Evolutionary conservation across 2,329 filamentous ascomycete species (phyloP).

Genomic region (Pseudogymnoascus sp.): DNA sequence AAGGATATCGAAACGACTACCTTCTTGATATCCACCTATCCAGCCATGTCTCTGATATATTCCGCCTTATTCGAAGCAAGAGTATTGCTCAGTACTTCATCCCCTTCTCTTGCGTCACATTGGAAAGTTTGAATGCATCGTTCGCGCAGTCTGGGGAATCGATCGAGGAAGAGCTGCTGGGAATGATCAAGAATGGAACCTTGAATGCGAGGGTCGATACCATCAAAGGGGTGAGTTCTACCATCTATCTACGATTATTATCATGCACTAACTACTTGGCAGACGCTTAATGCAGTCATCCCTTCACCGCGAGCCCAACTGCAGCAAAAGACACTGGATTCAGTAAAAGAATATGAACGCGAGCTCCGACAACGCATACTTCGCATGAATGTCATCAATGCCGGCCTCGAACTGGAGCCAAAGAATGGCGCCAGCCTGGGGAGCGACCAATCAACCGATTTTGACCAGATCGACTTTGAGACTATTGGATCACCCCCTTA

Average conservation of each 20-base stretch:
- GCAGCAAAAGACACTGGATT: slow-evolving; percentile 59
- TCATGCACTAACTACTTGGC: slow-evolving; percentile 13
- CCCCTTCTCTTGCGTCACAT: slow-evolving; percentile 79
- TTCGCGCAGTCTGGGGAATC: slow-evolving; percentile 58
- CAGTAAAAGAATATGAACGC: slow-evolving; percentile 62
- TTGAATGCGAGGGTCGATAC: slow-evolving; percentile 78
- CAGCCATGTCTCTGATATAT: slow-evolving; percentile 61
- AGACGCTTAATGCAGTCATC: slow-evolving; percentile 66
- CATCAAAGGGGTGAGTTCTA: slow-evolving; percentile 55
- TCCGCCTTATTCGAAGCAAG: slow-evolving; percentile 71
- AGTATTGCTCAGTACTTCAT: slow-evolving; percentile 90
- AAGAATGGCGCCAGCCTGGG: slow-evolving; percentile 23
- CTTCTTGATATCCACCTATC: slow-evolving; percentile 83
- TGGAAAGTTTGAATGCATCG: slow-evolving; percentile 67
- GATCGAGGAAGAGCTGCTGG: slow-evolving; percentile 66
- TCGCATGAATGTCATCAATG: slow-evolving; percentile 65
- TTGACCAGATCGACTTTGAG: slow-evolving; percentile 1
- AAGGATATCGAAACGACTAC: slow-evolving; percentile 75
- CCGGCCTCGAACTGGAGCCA: slow-evolving; percentile 58
- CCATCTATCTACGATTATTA: not conserved
- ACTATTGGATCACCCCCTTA: not conserved
- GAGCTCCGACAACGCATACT: slow-evolving; percentile 69
- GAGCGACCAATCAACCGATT: not conserved
- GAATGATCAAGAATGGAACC: slow-evolving; percentile 64
- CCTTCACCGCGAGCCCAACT: slow-evolving; percentile 58